A percentile compares a stretch with the other conserved stretches of the same genome.
These are phyloP conservation scores for Phyllosticta ampelicida DNA, from an alignment of 2,329 filamentous ascomycete species.

Conservation along the genomic window DNA sequence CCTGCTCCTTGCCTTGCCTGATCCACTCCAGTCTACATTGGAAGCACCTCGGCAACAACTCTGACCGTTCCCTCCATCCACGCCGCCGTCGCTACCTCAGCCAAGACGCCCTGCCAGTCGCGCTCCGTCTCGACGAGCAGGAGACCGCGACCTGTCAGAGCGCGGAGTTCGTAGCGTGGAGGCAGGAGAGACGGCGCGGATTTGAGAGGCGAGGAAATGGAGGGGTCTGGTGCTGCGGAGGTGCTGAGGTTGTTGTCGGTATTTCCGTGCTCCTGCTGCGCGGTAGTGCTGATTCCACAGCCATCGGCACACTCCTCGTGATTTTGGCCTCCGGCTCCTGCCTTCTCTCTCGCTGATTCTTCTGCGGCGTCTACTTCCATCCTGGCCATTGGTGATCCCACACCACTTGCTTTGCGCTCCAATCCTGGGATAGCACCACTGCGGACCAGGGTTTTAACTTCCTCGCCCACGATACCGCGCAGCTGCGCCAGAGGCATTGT, in stretches of 20 bases:
- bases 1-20: no score
- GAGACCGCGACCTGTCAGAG: constrained; percentile 18
- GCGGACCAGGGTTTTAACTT: neutral
- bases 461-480: neutral
- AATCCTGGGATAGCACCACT: neutral
- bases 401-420: neutral
- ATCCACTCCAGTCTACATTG: no score
- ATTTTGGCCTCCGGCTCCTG: neutral
- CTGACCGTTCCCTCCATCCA: constrained; percentile 23
- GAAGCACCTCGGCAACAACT: constrained; percentile 20
- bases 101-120: constrained; percentile 19
- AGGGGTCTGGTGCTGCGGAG: neutral
- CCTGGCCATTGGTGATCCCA: neutral
- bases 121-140: constrained; percentile 15
- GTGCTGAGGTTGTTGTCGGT: neutral
- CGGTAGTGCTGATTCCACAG: neutral
- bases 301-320: neutral
- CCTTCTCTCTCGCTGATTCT: neutral
- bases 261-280: neutral
- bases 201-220: neutral
- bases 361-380: neutral
- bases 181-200: neutral
- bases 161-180: constrained; percentile 17
- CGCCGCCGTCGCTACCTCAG: constrained; percentile 18
- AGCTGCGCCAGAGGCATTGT: constrained; percentile 2